Evolutionary conservation across 2,329 filamentous ascomycete genomes (phyloP), one percentile per base, ranked within the genome.

Genomic region (Cladobotryum mycophilum): DNA sequence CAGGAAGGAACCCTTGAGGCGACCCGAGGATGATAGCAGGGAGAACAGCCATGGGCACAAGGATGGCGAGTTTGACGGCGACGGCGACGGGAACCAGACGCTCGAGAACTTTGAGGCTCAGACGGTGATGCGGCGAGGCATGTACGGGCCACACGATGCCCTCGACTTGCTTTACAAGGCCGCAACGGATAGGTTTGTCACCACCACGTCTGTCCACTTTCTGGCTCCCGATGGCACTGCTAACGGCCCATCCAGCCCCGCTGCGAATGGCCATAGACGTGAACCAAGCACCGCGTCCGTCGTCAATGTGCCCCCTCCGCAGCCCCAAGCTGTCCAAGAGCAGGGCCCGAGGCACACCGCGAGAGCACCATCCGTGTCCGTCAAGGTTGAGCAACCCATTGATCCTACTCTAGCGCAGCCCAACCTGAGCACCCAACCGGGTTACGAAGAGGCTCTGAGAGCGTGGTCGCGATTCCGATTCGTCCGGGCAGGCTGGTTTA

Each of bases 401-500:
- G 76, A 81, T 42, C 74, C 73, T 5, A 69, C 69, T 48, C 61
- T 76, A 44, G 69, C 68, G 54, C 70, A 72, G 56, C 60, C 74
- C 38, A 69, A 73, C 51, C 60, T 74, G 55, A 67, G 74, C 55
- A 58, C 70, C 45, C 74, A 81, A 55, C 72, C 76, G 30, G 76
- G 82, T 46, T 84, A 84, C 58, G 71, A 79, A 40, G 81, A 87
- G 52, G 91, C 91, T 1, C 71, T 96, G 53, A 84, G 82, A 61
- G 86, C 89, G n/a, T 99, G 93, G 93, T 83, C 85, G 2, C 79
- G 89, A 56, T 91, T 96, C 66, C 85, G 91, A 41, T 97, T 97
- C 64, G 92, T 97, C n/a, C 84, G 90, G 48, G 90, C 90, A 8
- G 93, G 93, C 9, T 97, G 92, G 92, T 93, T 99, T 66, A 95